phyloP scores from a whole-genome alignment of 2,329 filamentous ascomycete genomes.

The Aspergillus fischeri region DNA sequence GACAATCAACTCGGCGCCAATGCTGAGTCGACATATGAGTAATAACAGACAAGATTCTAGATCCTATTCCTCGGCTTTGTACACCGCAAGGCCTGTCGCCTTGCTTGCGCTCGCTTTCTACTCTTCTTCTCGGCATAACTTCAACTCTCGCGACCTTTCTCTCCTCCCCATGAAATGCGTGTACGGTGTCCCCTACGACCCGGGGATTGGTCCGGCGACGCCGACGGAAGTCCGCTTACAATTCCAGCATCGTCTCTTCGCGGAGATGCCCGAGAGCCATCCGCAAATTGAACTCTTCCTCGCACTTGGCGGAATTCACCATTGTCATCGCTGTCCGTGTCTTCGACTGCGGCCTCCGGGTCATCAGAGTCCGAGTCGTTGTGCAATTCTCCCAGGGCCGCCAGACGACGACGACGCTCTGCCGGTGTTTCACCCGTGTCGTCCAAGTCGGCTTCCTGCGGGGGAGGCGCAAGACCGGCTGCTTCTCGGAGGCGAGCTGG shows the following conservation, averaged over 20 bases:
- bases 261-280: constrained; percentile 26
- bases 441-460: constrained; percentile 24
- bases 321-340: constrained; percentile 24
- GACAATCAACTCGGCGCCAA: neutral
- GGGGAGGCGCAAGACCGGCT: constrained; percentile 25
- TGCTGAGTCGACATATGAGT: neutral
- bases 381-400: constrained; percentile 37
- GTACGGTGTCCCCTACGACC: constrained; percentile 21
- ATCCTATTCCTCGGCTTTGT: neutral
- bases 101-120: neutral
- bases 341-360: constrained; percentile 12
- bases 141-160: constrained; percentile 30
- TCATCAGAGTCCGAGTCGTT: constrained; percentile 26
- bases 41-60: neutral
- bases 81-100: neutral
- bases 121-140: neutral
- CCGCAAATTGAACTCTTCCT: constrained; percentile 33
- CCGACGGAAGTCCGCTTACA: constrained; percentile 9
- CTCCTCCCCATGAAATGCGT: constrained; percentile 40
- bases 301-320: constrained; percentile 13
- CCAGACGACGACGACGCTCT: constrained; percentile 44
- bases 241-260: constrained; percentile 13
- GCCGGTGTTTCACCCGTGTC: constrained; percentile 44
- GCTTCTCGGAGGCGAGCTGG: constrained; percentile 33
- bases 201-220: constrained; percentile 8